These are phyloP conservation scores for Taiozyma sp. DNA, from an alignment of 1,139 yeast species.

Conservation along the genomic window DNA sequence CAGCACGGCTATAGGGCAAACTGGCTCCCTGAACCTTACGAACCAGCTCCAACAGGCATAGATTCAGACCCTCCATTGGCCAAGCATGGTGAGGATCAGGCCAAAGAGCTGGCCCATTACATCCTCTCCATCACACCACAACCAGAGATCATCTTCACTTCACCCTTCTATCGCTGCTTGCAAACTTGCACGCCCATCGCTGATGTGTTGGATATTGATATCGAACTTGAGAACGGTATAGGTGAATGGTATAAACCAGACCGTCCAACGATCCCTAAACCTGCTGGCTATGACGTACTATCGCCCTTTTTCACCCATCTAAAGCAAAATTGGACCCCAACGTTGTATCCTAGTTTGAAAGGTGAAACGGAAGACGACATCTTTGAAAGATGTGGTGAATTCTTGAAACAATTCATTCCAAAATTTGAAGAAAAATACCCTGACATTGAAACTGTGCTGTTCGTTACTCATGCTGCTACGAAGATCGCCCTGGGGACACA, in stretches of 20 bases:
- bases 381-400: slow-evolving; percentile 46
- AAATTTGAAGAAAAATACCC: slow-evolving; percentile 50
- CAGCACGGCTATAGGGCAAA: slow-evolving; percentile 78
- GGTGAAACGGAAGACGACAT: slow-evolving; percentile 71
- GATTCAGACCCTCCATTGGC: slow-evolving; percentile 81
- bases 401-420: slow-evolving; percentile 48
- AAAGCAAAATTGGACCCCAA: slow-evolving; percentile 40
- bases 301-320: slow-evolving; percentile 45
- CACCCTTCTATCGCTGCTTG: slow-evolving; percentile 89
- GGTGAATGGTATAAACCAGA: slow-evolving; percentile 67
- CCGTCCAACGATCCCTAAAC: slow-evolving; percentile 48
- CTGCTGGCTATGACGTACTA: slow-evolving; percentile 51
- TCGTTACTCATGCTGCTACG: slow-evolving; percentile 83
- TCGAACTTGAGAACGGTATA: slow-evolving; percentile 65
- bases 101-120: slow-evolving; percentile 63
- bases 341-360: slow-evolving; percentile 48
- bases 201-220: slow-evolving; percentile 46
- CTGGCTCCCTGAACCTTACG: slow-evolving; percentile 77
- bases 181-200: slow-evolving; percentile 79
- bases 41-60: slow-evolving; percentile 75
- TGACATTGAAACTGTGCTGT: slow-evolving; percentile 47
- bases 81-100: slow-evolving; percentile 75
- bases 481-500: slow-evolving; percentile 76
- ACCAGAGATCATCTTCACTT: slow-evolving; percentile 62
- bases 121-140: slow-evolving; percentile 39